Base-by-base conservation (phyloP, 768 basidiomycete genomes). In the Psilocybe azurescens region DNA sequence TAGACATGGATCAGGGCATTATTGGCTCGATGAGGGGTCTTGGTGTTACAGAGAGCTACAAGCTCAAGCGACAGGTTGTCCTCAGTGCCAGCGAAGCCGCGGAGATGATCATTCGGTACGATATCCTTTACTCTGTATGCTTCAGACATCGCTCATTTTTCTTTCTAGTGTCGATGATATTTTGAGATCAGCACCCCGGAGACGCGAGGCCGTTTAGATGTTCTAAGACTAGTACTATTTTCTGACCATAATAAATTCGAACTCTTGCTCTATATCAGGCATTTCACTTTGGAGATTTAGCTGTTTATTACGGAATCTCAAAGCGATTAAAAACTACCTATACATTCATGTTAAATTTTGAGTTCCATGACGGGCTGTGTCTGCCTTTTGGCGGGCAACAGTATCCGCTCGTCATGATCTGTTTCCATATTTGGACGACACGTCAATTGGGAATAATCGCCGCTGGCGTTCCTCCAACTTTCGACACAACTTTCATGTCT, bases 91-190 rank as follows among this genome's bases (percentile, higher is more conserved):
- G 89, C 60, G 97, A 99, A 73, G 97, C 96, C 16, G 91, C 94
- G 1, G 97, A 99, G 81, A 99, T 99, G 97, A 98, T 99, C 67
- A 86, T 99, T 65, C 86, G 97, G 91, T 92, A 77, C 29, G 86
- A 24, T 58, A 4, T 24, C 74, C 16, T 8, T 41, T 53, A 13
- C 9, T 13, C 41, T 54, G 64, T 52, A 65, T 60, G 30, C 16
- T n/a, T 36, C 51, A 44, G 52, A 18, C 8, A 11, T 36, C 20
- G 24, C 39, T 52, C 11, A 18, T 56, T 47, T 39, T 52, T 36
- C 20, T 53, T 30, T 54, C 38, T 60, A 95, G 93, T 58, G 95
- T 97, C 53, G 96, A 98, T 68, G 94, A 97, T 73, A 97, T 97
- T 67, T 81, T 97, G 64, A 83, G 94, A 54, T 86, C 92, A 18